These are phyloP conservation scores for Teunomyces stri DNA, from an alignment of 805 yeast species.

Conservation along the genomic window DNA sequence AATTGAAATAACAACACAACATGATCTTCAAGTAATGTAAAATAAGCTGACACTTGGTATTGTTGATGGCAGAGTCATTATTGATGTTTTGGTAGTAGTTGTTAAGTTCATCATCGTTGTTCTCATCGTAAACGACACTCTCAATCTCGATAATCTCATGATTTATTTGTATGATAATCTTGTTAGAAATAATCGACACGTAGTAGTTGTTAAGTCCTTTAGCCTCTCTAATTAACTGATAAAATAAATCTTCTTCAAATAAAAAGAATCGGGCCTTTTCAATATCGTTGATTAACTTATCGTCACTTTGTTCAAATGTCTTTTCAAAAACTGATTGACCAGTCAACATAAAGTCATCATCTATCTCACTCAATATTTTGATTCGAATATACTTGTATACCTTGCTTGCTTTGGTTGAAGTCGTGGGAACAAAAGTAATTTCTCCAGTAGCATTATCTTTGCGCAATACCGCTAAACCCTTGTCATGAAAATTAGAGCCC, in stretches of 20 bases:
- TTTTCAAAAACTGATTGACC: constrained; percentile 51
- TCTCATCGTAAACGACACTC: constrained; percentile 45
- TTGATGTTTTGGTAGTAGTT: constrained; percentile 30
- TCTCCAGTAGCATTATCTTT: constrained; percentile 40
- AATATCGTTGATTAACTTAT: constrained; percentile 51
- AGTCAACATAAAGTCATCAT: constrained; percentile 51
- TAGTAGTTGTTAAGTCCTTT: constrained; percentile 63
- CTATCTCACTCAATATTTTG: constrained; percentile 53
- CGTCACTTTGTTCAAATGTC: constrained; percentile 40
- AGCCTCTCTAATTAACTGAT: constrained; percentile 75
- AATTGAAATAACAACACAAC: constrained; percentile 57
- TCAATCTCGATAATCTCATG: constrained; percentile 73
- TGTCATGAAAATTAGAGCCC: constrained; percentile 73
- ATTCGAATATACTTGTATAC: constrained; percentile 55
- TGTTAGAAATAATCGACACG: constrained; percentile 62
- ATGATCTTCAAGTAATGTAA: constrained; percentile 54
- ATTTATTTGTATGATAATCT: constrained; percentile 61
- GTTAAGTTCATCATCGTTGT: constrained; percentile 36
- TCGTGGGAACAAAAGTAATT: constrained; percentile 32
- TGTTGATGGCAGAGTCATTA: constrained; percentile 28
- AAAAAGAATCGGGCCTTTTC: constrained; percentile 67
- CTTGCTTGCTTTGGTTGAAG: constrained; percentile 27
- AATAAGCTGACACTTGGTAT: constrained; percentile 52
- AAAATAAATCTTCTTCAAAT: constrained; percentile 87
- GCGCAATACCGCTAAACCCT: constrained; percentile 72